These are phyloP conservation scores for Angomonas deanei DNA, from an alignment of 208 protist genomes.

Conservation along the genomic window DNA sequence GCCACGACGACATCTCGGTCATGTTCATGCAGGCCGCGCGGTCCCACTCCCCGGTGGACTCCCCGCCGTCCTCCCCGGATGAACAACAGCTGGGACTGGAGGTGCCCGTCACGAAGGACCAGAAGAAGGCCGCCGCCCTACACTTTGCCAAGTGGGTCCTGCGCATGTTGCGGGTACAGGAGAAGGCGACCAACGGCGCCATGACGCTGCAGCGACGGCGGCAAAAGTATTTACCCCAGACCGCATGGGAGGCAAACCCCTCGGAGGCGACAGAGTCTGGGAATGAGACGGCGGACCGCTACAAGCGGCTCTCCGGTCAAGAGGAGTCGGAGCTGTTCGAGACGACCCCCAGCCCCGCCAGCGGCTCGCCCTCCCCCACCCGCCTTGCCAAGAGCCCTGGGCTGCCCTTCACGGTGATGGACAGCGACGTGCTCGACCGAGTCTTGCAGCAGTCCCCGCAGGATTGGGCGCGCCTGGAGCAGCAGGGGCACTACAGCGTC, in stretches of 20 bases:
- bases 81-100: constrained; percentile 3
- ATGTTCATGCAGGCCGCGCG: constrained; percentile 1
- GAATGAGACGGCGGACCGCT: neutral
- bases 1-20: neutral
- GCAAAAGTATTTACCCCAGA: neutral
- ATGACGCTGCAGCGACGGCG: neutral
- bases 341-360: neutral
- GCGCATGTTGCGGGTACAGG: constrained; percentile 28
- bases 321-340: neutral
- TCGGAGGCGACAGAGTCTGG: neutral
- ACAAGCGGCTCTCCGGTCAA: too few relatives aligned
- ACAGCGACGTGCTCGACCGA: constrained; percentile 9
- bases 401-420: neutral
- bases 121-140: constrained; percentile 22
- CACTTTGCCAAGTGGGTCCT: constrained; percentile 56
- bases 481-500: constrained; percentile 26
- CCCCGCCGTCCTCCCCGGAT: neutral
- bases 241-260: neutral
- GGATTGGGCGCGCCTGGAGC: constrained; percentile 21
- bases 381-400: neutral
- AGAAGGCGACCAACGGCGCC: constrained; percentile 15
- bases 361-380: neutral
- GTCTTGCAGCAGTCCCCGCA: constrained; percentile 21
- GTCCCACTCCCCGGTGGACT: neutral
- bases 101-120: constrained; percentile 11